Evolutionary conservation across 805 yeast species (phyloP).

Genomic region (Dipodascopsis uninucleata): DNA sequence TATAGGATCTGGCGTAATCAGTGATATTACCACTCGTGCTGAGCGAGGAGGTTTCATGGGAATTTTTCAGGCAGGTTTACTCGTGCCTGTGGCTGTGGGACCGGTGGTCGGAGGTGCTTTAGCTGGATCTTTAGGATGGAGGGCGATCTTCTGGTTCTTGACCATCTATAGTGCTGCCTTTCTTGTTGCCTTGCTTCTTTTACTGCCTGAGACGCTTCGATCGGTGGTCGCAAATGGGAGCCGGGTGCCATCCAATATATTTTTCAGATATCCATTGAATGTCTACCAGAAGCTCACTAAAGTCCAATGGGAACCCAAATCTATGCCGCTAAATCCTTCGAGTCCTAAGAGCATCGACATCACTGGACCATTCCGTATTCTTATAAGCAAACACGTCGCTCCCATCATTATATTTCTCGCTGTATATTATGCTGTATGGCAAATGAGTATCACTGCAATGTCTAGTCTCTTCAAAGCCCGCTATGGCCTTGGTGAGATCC

Average conservation of each 20-base stretch:
- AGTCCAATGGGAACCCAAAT: constrained; percentile 1
- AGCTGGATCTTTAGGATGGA: constrained; percentile 55
- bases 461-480: constrained; percentile 49
- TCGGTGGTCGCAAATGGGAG: constrained; percentile 73
- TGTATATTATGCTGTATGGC: constrained; percentile 3
- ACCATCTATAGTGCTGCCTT: constrained; percentile 58
- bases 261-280: constrained; percentile 1
- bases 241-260: constrained; percentile 43
- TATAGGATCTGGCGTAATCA: constrained; percentile 64
- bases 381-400: constrained; percentile 6
- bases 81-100: constrained; percentile 74
- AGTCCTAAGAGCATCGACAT: too few species aligned
- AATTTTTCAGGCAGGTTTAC: constrained; percentile 56
- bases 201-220: constrained; percentile 74
- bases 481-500: constrained; percentile 51
- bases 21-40: constrained; percentile 62
- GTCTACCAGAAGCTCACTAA: neutral
- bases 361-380: constrained; percentile 1
- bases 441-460: constrained; percentile 32
- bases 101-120: constrained; percentile 61
- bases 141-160: constrained; percentile 73
- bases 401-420: constrained; percentile 1
- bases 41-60: constrained; percentile 74
- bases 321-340: too few species aligned
- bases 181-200: constrained; percentile 35